Evolutionary conservation across 1,284 basidiomycete species (phyloP).

Genomic region (Microbotryum intermedium): DNA sequence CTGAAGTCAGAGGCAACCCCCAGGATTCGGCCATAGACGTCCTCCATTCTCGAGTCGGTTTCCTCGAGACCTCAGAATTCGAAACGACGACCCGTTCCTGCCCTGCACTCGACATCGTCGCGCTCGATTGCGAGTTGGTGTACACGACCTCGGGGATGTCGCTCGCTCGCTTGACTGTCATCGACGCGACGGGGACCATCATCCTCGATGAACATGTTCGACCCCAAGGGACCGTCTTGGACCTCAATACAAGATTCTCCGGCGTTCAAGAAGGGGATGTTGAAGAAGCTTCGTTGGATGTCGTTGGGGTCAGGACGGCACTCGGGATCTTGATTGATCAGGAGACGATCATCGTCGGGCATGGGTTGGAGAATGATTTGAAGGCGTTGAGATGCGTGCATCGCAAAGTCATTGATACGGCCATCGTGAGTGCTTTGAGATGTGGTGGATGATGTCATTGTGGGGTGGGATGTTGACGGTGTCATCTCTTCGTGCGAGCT

Average conservation of each 20-base stretch:
- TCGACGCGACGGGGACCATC: constrained; percentile 60
- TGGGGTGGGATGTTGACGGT: too few relatives aligned
- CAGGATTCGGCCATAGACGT: constrained; percentile 60
- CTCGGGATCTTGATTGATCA: constrained; percentile 57
- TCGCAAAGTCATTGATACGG: constrained; percentile 70
- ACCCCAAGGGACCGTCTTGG: constrained; percentile 70
- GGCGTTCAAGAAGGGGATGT: constrained; percentile 62
- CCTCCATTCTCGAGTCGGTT: constrained; percentile 65
- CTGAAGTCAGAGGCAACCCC: constrained; percentile 46
- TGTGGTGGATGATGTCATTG: not conserved
- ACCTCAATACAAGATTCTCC: constrained; percentile 81
- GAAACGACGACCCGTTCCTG: constrained; percentile 8
- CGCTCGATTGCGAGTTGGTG: constrained; percentile 84
- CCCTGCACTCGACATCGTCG: constrained; percentile 44
- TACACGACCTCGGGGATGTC: constrained; percentile 81
- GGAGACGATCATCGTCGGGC: constrained; percentile 51
- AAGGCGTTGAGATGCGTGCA: constrained; percentile 78
- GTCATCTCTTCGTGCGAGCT: not conserved
- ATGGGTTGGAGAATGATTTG: constrained; percentile 72
- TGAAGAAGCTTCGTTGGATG: constrained; percentile 52
- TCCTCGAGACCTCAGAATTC: constrained; percentile 49
- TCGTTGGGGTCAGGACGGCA: constrained; percentile 56
- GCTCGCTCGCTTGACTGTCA: constrained; percentile 75
- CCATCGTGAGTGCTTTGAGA: constrained; percentile 41
- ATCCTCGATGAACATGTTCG: constrained; percentile 74